phyloP scores from a whole-genome alignment of 2,329 filamentous ascomycete species.

The Pseudogymnoascus sp. region DNA sequence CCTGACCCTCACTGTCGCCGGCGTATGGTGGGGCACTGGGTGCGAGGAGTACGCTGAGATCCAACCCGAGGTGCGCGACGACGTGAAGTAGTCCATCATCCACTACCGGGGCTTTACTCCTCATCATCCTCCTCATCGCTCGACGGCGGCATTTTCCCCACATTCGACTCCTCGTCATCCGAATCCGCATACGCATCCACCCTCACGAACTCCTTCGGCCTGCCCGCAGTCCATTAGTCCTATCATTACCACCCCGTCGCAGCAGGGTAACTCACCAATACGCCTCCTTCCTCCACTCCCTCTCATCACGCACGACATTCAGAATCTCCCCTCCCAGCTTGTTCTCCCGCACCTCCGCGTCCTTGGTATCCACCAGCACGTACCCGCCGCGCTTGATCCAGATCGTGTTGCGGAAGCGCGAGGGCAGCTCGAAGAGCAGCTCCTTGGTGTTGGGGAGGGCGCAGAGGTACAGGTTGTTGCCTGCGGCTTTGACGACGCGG shows the following conservation, averaged over 20 bases:
- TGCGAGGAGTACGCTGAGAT: slow-evolving; percentile 22
- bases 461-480: slow-evolving; percentile 83
- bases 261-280: slow-evolving; percentile 59
- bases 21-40: slow-evolving; percentile 30
- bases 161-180: slow-evolving; percentile 68
- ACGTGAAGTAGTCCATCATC: slow-evolving; percentile 11
- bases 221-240: slow-evolving; percentile 28
- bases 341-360: slow-evolving; percentile 58
- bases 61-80: slow-evolving; percentile 10
- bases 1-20: slow-evolving; percentile 54
- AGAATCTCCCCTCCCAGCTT: slow-evolving; percentile 83
- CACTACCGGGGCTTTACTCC: slow-evolving; percentile 18
- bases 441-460: slow-evolving; percentile 57
- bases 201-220: slow-evolving; percentile 74
- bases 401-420: slow-evolving; percentile 82
- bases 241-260: neutral
- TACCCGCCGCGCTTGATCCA: slow-evolving; percentile 88
- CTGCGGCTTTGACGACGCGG: slow-evolving; percentile 70
- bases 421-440: slow-evolving; percentile 70
- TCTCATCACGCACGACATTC: slow-evolving; percentile 87
- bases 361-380: slow-evolving; percentile 68
- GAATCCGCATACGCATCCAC: slow-evolving; percentile 51
- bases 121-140: slow-evolving; percentile 64
- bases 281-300: slow-evolving; percentile 75
- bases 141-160: slow-evolving; percentile 77